A percentile compares a stretch with the other conserved stretches of the same genome.
Evolutionary conservation across 768 basidiomycete genomes (phyloP).

Genomic region (Phaeotremella skinneri): DNA sequence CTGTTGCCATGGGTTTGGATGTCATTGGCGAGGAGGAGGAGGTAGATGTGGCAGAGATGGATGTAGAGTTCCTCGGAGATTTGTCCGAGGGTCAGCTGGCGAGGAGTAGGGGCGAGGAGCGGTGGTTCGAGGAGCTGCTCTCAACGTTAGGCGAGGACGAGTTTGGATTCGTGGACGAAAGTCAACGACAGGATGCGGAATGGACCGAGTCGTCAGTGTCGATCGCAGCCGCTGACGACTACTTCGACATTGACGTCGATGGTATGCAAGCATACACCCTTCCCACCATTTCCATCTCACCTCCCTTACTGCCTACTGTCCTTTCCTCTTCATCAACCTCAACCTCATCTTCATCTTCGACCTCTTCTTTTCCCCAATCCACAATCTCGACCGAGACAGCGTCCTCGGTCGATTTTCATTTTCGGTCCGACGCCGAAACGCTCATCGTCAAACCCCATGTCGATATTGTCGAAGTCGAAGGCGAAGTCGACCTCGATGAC

Average conservation of each 20-base stretch:
- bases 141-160: slow-evolving; percentile 32
- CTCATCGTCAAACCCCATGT: no score
- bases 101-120: slow-evolving; percentile 14
- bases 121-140: slow-evolving; percentile 43
- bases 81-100: neutral
- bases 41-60: slow-evolving; percentile 22
- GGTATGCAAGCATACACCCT: slow-evolving; percentile 30
- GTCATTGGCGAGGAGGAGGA: slow-evolving; percentile 43
- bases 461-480: slow-evolving; percentile 18
- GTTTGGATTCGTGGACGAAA: slow-evolving; percentile 10
- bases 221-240: slow-evolving; percentile 6
- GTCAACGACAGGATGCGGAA: slow-evolving; percentile 13
- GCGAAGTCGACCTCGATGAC: slow-evolving; percentile 6
- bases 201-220: slow-evolving; percentile 34
- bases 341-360: neutral
- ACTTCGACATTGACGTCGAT: slow-evolving; percentile 20
- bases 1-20: slow-evolving; percentile 37
- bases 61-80: neutral
- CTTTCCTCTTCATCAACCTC: neutral
- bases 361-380: neutral
- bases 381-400: neutral
- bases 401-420: neutral
- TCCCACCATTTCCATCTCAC: slow-evolving; percentile 14
- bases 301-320: slow-evolving; percentile 8
- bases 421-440: neutral